These are phyloP conservation scores for Solanum sitiens DNA, from an alignment of 257 asterid species.

Conservation along the genomic window DNA sequence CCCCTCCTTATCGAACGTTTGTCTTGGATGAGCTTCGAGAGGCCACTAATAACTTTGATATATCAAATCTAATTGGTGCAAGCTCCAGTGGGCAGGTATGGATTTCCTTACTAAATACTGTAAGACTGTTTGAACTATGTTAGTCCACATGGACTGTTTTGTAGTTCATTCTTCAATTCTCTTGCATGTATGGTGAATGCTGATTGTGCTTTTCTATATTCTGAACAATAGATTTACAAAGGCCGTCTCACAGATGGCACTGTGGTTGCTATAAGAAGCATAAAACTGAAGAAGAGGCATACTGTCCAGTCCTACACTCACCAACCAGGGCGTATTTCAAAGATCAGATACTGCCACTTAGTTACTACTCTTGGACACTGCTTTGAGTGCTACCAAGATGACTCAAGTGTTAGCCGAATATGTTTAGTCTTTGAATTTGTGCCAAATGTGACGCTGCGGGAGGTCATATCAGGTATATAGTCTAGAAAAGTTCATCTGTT, in stretches of 20 bases:
- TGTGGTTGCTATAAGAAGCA: constrained; percentile 46
- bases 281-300: constrained; percentile 44
- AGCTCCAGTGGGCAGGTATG: constrained; percentile 64
- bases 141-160: background rate
- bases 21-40: constrained; percentile 70
- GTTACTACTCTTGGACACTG: constrained; percentile 84
- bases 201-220: background rate
- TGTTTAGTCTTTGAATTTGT: constrained; percentile 57
- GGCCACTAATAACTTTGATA: constrained; percentile 66
- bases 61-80: constrained; percentile 39
- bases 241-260: constrained; percentile 63
- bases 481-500: background rate
- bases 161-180: background rate
- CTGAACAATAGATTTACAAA: constrained; percentile 40
- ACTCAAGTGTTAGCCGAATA: constrained; percentile 41
- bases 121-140: background rate
- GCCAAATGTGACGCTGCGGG: constrained; percentile 52
- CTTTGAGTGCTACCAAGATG: constrained; percentile 56
- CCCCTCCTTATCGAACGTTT: constrained; percentile 60
- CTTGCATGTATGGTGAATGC: background rate
- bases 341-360: constrained; percentile 60
- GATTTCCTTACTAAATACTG: background rate
- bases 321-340: constrained; percentile 56
- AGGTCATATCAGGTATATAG: constrained; percentile 45
- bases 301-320: constrained; percentile 48